Evolutionary conservation across 1,284 basidiomycete species (phyloP), one percentile per base, ranked within the genome.

Genomic region (Pisolithus thermaeus): DNA sequence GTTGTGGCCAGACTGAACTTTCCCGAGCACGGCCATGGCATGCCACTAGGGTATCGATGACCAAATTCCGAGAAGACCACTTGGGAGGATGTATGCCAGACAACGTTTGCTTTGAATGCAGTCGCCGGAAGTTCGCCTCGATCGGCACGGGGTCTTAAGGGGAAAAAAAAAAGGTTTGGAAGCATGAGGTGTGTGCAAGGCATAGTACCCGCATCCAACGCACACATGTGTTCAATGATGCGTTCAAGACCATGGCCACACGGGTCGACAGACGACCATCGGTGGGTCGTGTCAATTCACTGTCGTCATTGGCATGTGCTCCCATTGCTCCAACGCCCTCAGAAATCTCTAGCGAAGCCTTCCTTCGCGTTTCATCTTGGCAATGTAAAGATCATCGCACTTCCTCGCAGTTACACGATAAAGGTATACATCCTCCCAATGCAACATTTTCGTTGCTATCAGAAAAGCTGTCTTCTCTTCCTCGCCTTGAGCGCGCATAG

Each of bases 121-220:
- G 20, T 18, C 14, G 14, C 20, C 14, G 41, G 27, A 25, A 23
- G 25, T 18, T 43, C 23, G 27, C 16, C 14, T 43, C 42, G 23
- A 30, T 43, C 27, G 23, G 42, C 25, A 42, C 14, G 5, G 25
- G 25, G 27, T 27, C 23, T 27, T 28, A 43, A 9, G 18, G 8
- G 30, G 28, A 32, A 32, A 45, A 45, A 44, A 44, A 45, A 45
- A 45, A 45, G 41, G 30, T 45, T 45, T 46, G n/a, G 20, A 35
- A 11, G 32, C 44, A 46, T 36, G 44, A 7, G 44, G 44, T 32
- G 44, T 20, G 14, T 4, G 44, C 30, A 35, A 46, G 44, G 44
- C 44, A 36, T 35, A 22, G 30, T 46, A 22, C 27, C 44, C 22
- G 28, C 44, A 35, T 25, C 16, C 32, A 32, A 16, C 44, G 20